A percentile compares a stretch with the other conserved stretches of the same genome.
Evolutionary conservation across 345 rosid species (phyloP).

Genomic region (Erodium maritimum): DNA sequence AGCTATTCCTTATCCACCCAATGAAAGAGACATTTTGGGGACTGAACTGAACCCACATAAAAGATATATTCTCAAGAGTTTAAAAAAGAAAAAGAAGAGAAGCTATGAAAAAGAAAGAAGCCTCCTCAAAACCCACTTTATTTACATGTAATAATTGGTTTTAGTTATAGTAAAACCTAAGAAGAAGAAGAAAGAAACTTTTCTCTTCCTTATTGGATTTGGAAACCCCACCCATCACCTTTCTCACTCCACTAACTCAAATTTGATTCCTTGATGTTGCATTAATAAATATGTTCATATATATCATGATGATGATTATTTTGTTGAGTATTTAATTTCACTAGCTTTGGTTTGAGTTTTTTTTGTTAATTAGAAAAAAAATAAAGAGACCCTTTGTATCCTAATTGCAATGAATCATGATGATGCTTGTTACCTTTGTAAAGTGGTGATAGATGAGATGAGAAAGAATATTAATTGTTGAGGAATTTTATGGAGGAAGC

Average conservation of each 20-base stretch:
- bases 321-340: not conserved
- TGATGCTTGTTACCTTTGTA: not conserved
- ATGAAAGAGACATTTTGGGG: not conserved
- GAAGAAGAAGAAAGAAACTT: not conserved
- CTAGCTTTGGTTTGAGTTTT: not conserved
- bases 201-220: not conserved
- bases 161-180: not conserved
- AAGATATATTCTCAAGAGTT: not conserved
- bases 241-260: not conserved
- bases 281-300: not conserved
- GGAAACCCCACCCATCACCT: not conserved
- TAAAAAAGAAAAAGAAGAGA: not conserved
- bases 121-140: not conserved
- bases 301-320: not conserved
- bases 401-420: not conserved
- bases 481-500: not conserved
- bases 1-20: not conserved
- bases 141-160: not conserved
- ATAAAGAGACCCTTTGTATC: no score
- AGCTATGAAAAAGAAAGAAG: not conserved
- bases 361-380: no score
- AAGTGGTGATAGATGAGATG: not conserved
- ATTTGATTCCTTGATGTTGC: not conserved
- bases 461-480: not conserved
- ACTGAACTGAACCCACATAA: not conserved